Conservation (phyloP, 805 yeast genomes). For the Starmerella floris region DNA sequence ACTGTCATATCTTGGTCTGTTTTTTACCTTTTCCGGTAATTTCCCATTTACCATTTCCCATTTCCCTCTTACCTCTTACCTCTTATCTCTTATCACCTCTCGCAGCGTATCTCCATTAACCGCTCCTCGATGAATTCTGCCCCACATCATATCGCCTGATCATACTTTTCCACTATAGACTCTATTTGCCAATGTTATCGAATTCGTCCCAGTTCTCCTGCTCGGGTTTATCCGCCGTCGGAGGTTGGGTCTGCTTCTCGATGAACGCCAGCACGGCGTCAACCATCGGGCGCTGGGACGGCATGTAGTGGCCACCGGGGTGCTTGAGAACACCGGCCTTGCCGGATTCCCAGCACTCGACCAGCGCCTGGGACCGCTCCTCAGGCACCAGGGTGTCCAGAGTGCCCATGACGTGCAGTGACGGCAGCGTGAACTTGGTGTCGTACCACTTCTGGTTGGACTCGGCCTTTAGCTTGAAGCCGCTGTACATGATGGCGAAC, state of each 20-base stretch:
- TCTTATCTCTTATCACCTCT: no score
- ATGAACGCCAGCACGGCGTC: conserved; percentile 25
- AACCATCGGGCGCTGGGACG: conserved; percentile 55
- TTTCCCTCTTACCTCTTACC: no score
- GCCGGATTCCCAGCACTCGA: conserved; percentile 35
- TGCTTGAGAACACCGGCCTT: conserved; percentile 47
- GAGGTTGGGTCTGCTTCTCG: conserved; percentile 1
- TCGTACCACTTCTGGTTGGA: conserved; percentile 25
- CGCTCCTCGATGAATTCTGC: no score
- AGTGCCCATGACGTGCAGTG: conserved; percentile 76
- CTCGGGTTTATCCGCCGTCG: conserved; percentile 2
- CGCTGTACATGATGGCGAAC: conserved; percentile 67
- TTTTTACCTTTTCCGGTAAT: no score
- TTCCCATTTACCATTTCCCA: no score
- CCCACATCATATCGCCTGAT: no score
- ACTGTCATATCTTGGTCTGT: no score
- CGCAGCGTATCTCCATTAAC: no score
- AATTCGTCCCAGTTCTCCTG: conserved; percentile 30
- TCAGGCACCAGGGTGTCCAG: conserved; percentile 75
- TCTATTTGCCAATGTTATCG: conserved; percentile 26
- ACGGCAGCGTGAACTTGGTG: conserved; percentile 28
- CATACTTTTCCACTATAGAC: no score
- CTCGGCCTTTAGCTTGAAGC: conserved; percentile 30
- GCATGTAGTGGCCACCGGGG: conserved; percentile 96
- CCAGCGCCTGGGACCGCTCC: conserved; percentile 51